Evolutionary conservation across 306 rosid genomes (phyloP).

Genomic region (Malus orientalis): DNA sequence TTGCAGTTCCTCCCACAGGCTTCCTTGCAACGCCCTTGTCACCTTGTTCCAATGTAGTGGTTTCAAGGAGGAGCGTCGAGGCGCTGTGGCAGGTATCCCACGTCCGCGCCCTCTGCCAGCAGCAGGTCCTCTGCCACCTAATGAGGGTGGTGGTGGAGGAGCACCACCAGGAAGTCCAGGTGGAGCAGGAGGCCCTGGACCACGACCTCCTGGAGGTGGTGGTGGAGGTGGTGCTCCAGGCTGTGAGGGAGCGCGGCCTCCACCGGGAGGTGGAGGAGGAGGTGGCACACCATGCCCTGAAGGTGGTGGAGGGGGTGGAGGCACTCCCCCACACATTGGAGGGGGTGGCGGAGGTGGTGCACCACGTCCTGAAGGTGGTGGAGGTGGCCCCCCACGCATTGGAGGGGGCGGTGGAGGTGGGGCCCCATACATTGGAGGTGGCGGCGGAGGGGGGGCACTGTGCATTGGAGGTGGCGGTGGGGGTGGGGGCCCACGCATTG

Average conservation of each 20-base stretch:
- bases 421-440: constrained; percentile 11
- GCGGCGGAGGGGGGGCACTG: constrained; percentile 27
- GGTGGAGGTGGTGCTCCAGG: constrained; percentile 52
- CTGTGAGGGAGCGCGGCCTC: constrained; percentile 26
- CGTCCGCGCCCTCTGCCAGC: constrained; percentile 96
- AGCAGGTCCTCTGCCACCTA: constrained; percentile 63
- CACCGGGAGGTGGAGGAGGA: constrained; percentile 33
- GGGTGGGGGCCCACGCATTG: constrained; percentile 10
- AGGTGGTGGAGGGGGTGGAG: constrained; percentile 23
- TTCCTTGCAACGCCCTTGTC: constrained; percentile 85
- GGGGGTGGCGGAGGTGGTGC: constrained; percentile 8
- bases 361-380: constrained; percentile 17
- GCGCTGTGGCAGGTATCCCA: constrained; percentile 33
- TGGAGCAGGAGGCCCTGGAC: constrained; percentile 33
- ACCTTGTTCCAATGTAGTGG: constrained; percentile 98
- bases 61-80: constrained; percentile 71
- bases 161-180: constrained; percentile 40
- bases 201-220: constrained; percentile 24
- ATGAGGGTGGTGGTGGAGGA: constrained; percentile 33
- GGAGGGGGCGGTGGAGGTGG: constrained; percentile 46
- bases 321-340: not conserved
- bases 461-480: constrained; percentile 24
- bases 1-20: constrained; percentile 97
- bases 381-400: constrained; percentile 11
- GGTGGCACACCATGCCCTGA: constrained; percentile 18